phyloP scores from a whole-genome alignment of 2,329 filamentous ascomycete genomes.

The Cadophora malorum region DNA sequence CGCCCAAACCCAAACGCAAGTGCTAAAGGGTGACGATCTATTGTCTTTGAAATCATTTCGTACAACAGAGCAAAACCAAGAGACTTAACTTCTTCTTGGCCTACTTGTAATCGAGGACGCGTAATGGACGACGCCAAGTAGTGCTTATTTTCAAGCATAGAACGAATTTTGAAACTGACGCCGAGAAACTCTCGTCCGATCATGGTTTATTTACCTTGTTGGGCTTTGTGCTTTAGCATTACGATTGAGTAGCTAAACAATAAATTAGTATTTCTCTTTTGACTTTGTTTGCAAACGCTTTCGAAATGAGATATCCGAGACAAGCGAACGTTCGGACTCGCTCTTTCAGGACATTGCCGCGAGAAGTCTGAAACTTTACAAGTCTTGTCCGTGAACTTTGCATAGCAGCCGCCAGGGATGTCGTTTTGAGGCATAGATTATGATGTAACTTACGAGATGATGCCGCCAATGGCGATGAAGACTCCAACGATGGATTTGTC shows the following conservation, averaged over 20 bases:
- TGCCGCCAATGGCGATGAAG: conserved; percentile 61
- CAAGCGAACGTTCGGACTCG: neutral
- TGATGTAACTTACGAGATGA: conserved; percentile 56
- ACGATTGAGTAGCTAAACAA: conserved; percentile 53
- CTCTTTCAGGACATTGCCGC: neutral
- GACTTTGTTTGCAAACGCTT: conserved; percentile 17
- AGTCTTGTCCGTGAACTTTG: conserved; percentile 13
- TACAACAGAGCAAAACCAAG: neutral
- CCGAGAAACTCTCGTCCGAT: neutral
- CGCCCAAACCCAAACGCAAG: neutral
- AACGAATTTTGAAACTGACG: neutral
- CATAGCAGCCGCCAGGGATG: neutral
- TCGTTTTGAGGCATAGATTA: neutral
- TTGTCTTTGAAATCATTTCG: conserved; percentile 2
- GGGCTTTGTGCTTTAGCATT: conserved; percentile 53
- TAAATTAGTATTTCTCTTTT: conserved; percentile 19
- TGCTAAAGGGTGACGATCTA: conserved; percentile 18
- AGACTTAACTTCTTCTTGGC: conserved; percentile 1
- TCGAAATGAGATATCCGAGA: neutral
- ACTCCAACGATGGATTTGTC: conserved; percentile 63
- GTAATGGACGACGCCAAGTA: neutral
- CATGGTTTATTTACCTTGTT: conserved; percentile 35
- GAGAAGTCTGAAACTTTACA: conserved; percentile 14
- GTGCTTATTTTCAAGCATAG: neutral
- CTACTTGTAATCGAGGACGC: neutral